Evolutionary conservation across 2,329 filamentous ascomycete species (phyloP).

Genomic region (Sclerotinia spermophila): DNA sequence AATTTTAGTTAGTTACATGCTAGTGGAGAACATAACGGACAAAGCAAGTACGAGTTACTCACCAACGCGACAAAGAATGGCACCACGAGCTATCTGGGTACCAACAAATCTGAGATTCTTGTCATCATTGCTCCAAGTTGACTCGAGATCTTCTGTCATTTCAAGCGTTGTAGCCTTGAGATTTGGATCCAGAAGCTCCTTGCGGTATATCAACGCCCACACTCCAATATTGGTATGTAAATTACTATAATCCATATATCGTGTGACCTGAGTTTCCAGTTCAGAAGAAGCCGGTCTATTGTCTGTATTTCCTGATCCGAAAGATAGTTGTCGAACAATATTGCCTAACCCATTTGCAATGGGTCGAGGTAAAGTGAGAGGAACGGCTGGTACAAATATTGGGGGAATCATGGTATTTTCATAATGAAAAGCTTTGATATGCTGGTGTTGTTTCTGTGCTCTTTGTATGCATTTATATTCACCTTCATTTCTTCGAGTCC

Average conservation of each 20-base stretch:
- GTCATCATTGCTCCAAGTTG: constrained; percentile 3
- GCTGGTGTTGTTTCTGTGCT: constrained; percentile 24
- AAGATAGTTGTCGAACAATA: constrained; percentile 64
- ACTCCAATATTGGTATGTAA: constrained; percentile 53
- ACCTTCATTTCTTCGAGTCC: constrained; percentile 31
- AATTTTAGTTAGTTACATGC: constrained; percentile 1
- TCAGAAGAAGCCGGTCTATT: constrained; percentile 62
- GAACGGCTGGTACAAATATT: constrained; percentile 49
- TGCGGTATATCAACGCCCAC: constrained; percentile 68
- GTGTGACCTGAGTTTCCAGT: constrained; percentile 61
- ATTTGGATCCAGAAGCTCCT: constrained; percentile 23
- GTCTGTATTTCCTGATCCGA: constrained; percentile 41
- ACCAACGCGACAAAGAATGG: constrained; percentile 35
- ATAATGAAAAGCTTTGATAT: constrained; percentile 22
- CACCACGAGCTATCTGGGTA: constrained; percentile 27
- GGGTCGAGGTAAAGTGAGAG: constrained; percentile 58
- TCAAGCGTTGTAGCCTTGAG: not conserved
- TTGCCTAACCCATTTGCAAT: constrained; percentile 71
- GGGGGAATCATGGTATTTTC: constrained; percentile 8
- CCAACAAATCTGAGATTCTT: constrained; percentile 23
- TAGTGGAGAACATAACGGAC: constrained; percentile 16
- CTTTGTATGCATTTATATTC: constrained; percentile 20
- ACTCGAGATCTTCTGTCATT: not conserved
- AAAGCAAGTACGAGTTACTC: constrained; percentile 20
- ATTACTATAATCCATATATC: constrained; percentile 46